phyloP scores from a whole-genome alignment of 805 yeast genomes.

The Candida quercuum region DNA sequence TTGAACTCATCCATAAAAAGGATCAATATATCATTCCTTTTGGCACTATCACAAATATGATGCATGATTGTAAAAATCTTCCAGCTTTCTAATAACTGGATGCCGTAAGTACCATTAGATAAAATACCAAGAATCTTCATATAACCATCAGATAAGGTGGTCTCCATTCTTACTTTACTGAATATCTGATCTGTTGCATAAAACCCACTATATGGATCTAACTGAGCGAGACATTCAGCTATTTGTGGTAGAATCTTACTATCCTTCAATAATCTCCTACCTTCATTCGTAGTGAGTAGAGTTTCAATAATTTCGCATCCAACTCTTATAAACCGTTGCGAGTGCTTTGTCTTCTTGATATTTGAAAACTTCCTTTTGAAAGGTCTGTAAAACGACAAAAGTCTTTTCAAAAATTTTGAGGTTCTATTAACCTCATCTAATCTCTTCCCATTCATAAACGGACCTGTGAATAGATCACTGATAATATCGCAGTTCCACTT shows the following conservation, averaged over 20 bases:
- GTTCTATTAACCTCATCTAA: slow-evolving; percentile 73
- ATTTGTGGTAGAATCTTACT: slow-evolving; percentile 83
- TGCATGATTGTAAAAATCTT: slow-evolving; percentile 77
- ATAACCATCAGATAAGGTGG: slow-evolving; percentile 71
- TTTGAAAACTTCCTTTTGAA: slow-evolving; percentile 76
- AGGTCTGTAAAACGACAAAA: slow-evolving; percentile 86
- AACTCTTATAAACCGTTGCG: slow-evolving; percentile 55
- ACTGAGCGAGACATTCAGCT: slow-evolving; percentile 82
- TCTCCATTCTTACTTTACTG: slow-evolving; percentile 49
- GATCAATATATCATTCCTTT: slow-evolving; percentile 52
- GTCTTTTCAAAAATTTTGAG: slow-evolving; percentile 80
- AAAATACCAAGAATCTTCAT: slow-evolving; percentile 73
- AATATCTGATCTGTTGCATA: slow-evolving; percentile 70
- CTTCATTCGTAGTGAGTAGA: slow-evolving; percentile 56
- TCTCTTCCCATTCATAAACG: slow-evolving; percentile 63
- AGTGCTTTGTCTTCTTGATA: slow-evolving; percentile 42
- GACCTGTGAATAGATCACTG: slow-evolving; percentile 73
- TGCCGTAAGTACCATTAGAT: slow-evolving; percentile 55
- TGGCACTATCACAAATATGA: slow-evolving; percentile 54
- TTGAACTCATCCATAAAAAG: slow-evolving; percentile 58
- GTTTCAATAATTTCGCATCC: slow-evolving; percentile 74
- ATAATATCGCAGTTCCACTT: slow-evolving; percentile 88
- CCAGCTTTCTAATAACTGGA: slow-evolving; percentile 71
- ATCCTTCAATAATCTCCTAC: slow-evolving; percentile 57
- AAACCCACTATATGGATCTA: slow-evolving; percentile 76